Percentiles rank a stretch among this genome's conserved stretches.
Conservation (phyloP, 2,329 filamentous ascomycete species). For the Xylaria sp. region DNA sequence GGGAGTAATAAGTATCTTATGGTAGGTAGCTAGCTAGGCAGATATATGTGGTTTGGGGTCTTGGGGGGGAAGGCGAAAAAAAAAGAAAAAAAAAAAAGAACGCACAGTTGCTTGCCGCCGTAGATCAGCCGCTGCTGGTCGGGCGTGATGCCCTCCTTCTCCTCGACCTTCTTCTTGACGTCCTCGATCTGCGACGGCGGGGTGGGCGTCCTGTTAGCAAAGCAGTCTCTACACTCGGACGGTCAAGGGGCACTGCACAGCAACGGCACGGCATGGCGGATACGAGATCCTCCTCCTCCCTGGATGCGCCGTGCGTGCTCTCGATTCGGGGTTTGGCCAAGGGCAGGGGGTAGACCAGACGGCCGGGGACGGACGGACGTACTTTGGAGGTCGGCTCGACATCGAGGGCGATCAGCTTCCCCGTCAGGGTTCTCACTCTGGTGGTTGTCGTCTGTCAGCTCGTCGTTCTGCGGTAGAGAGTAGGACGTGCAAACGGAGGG, state of each 20-base stretch:
- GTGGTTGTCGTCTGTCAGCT: slow-evolving; percentile 12
- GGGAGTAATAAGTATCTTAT: not conserved
- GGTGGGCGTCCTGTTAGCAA: not conserved
- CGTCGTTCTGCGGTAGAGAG: not conserved
- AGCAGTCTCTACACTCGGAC: not conserved
- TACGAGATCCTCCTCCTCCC: too few species aligned
- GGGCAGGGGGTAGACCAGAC: not conserved
- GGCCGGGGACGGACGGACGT: slow-evolving; percentile 25
- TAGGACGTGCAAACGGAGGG: not conserved
- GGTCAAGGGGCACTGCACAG: not conserved
- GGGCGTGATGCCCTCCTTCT: slow-evolving; percentile 97
- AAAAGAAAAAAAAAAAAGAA: slow-evolving; percentile 12
- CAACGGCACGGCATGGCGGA: not conserved
- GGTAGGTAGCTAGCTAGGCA: too few species aligned
- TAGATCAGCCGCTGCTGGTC: slow-evolving; percentile 96
- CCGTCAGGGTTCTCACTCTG: slow-evolving; percentile 95
- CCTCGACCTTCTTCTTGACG: slow-evolving; percentile 99
- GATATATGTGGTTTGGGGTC: too few species aligned
- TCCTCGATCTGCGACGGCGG: slow-evolving; percentile 69
- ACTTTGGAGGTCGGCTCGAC: slow-evolving; percentile 96
- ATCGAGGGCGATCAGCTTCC: slow-evolving; percentile 98
- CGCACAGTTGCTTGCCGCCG: slow-evolving; percentile 96
- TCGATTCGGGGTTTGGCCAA: too few species aligned
- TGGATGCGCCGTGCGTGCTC: too few species aligned
- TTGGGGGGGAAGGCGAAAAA: not conserved